phyloP scores from a whole-genome alignment of 225 moss, liverwort and hornwort genomes.

The Takakia lepidozioides region DNA sequence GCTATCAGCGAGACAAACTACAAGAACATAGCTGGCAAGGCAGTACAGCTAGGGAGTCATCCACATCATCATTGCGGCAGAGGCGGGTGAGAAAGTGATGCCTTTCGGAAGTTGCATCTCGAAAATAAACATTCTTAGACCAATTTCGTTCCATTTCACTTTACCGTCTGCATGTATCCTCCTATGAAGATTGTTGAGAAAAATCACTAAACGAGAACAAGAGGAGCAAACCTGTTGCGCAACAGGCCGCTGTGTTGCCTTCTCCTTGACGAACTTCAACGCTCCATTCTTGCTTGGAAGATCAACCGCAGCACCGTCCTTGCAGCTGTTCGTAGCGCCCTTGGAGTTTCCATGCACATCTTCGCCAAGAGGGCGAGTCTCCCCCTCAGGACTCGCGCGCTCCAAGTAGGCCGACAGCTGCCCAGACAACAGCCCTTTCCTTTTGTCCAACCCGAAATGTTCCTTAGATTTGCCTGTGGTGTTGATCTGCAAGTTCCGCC shows the following conservation, averaged over 20 bases:
- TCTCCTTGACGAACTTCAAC: slow-evolving; percentile 2
- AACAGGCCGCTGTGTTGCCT: slow-evolving; percentile 11
- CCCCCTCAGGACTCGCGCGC: slow-evolving; percentile 9
- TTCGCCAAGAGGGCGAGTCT: slow-evolving; percentile 6
- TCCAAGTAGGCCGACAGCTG: slow-evolving; percentile 10
- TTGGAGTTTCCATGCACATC: background rate
- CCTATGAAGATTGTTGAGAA: too few species aligned
- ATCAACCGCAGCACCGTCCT: slow-evolving; percentile 19
- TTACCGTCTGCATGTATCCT: too few species aligned
- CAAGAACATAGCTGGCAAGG: too few species aligned
- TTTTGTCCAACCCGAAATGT: slow-evolving; percentile 15
- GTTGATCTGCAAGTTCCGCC: slow-evolving; percentile 1
- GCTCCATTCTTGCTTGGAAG: slow-evolving; percentile 9
- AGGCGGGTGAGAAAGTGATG: too few species aligned
- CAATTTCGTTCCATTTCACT: too few species aligned
- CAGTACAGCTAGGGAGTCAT: too few species aligned
- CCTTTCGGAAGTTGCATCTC: too few species aligned
- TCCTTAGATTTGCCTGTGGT: slow-evolving; percentile 8
- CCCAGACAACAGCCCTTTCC: slow-evolving; percentile 20
- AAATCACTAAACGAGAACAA: too few species aligned
- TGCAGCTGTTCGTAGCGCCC: slow-evolving; percentile 1
- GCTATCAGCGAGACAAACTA: too few species aligned
- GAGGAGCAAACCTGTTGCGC: slow-evolving; percentile 9
- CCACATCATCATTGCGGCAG: too few species aligned
- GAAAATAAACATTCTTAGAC: too few species aligned